Evolutionary conservation across 768 basidiomycete genomes (phyloP), one percentile per base, ranked within the genome.

Genomic region (Neoboletus magnificus): DNA sequence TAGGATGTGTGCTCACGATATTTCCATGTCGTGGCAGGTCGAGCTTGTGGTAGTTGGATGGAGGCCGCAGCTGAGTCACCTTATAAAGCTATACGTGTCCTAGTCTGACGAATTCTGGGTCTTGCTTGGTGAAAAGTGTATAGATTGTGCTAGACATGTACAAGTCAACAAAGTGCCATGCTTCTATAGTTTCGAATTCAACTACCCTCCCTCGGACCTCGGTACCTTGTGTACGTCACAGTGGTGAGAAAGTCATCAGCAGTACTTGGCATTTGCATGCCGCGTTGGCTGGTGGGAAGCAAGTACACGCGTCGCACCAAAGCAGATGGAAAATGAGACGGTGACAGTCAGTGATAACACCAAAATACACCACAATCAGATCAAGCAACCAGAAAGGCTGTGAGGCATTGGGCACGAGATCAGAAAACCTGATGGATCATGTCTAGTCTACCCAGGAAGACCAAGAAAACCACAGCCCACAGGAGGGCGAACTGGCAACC

Each of bases 1-100:
- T 23, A 1, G 20, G 13, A 18, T 9, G 46, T 42, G 35, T 10
- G 57, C 79, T 72, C 63, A 80, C 79, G 77, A 78, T 48, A 77
- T 76, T 54, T 79, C 76, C 76, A 78, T 78, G 60, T 40, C 48
- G 33, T 12, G 20, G 16, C 20, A 37, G 43, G 29, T 50, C 29
- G 40, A 46, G 5, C 36, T 20, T 5, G 35, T 27, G 36, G 35
- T 45, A 7, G n/a, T 27, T 39, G 4, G 30, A 23, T 45, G 6
- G 18, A 30, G 11, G 44, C 6, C 9, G 16, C 8, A 25, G 5
- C 15, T 11, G 22, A 10, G 23, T 44, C 43, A 44, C 41, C 40
- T 15, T 15, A 22, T 15, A 16, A 36, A 18, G 35, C 35, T 30
- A 32, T 32, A n/a, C 36, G 18, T 18, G n/a, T 33, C 30, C 6